phyloP scores from a whole-genome alignment of 345 rosid genomes.

The Litchi chinensis region DNA sequence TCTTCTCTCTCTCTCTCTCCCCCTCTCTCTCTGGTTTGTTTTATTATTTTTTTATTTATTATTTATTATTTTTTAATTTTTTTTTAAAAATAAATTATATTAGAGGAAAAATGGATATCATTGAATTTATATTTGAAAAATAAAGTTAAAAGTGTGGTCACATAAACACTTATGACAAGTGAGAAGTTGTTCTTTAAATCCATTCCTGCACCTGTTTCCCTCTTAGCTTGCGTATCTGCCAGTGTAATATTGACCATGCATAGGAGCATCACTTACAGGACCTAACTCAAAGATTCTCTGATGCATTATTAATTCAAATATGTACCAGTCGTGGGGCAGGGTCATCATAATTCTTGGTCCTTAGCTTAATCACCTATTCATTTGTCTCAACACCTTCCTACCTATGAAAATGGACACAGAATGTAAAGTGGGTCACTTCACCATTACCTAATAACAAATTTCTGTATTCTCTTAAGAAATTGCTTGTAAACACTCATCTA shows the following conservation, averaged over 20 bases:
- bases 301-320: conserved; percentile 3
- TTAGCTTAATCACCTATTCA: not conserved
- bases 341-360: not conserved
- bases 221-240: not conserved
- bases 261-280: not conserved
- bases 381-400: not conserved
- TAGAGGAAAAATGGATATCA: not conserved
- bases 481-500: not conserved
- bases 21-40: too few relatives aligned
- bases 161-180: not conserved
- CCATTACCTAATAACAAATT: not conserved
- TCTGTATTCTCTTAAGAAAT: not conserved
- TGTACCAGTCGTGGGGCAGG: not conserved
- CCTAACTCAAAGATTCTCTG: not conserved
- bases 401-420: not conserved
- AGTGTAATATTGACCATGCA: not conserved
- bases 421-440: not conserved
- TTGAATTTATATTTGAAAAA: not conserved
- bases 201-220: not conserved
- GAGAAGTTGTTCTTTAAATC: not conserved
- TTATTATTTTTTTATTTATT: too few relatives aligned
- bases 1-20: too few relatives aligned
- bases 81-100: too few relatives aligned
- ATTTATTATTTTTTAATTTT: too few relatives aligned
- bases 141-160: not conserved